Evolutionary conservation across 2,329 filamentous ascomycete genomes (phyloP), one percentile per base, ranked within the genome.

Genomic region (Colletotrichum sidae): DNA sequence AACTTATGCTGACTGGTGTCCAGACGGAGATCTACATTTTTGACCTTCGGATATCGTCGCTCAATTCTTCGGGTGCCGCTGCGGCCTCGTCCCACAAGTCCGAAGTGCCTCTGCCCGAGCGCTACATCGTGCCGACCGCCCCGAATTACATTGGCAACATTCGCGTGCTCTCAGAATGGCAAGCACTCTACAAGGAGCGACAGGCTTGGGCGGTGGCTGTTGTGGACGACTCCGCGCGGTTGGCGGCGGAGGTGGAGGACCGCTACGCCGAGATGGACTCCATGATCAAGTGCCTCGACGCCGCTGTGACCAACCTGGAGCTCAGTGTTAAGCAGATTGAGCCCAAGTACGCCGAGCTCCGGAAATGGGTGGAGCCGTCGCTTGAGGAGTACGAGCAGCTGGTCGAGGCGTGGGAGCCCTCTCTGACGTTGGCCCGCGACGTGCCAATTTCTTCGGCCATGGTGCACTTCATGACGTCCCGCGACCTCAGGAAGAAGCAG

Each of bases 11-110:
- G 50, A 70, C 37, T 33, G 7, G 10, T 15, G 13, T 34, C 6
- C 33, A 96, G 91, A 92, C 88, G 70, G 94, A 98, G 76, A 89
- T 99, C 62, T 98, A 92, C 76, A 88, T 98, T 56, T 99, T 97
- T 79, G 94, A 97, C 78, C 91, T 94, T 68, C 89, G 90, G 70
- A 88, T 91, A 72, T 88, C 91, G 69, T 85, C 90, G 69, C 78
- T 87, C 55, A 79, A 84, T 53, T 81, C 85, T 55, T 72, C 84
- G 25, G 25, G 25, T 25, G 25, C 25, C 8, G 79, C 78, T 42
- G 75, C 78, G 51, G 73, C 81, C 7, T 77, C 81, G 15, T 78
- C 78, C 15, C 76, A 83, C 58, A 75, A 83, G 67, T 78, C 80
- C 72, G 84, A 88, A 61, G 72, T 82, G 67, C 81, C 85, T 50